These are phyloP conservation scores for Xylariaceae sp. DNA, from an alignment of 2,329 filamentous ascomycete species.

Conservation along the genomic window DNA sequence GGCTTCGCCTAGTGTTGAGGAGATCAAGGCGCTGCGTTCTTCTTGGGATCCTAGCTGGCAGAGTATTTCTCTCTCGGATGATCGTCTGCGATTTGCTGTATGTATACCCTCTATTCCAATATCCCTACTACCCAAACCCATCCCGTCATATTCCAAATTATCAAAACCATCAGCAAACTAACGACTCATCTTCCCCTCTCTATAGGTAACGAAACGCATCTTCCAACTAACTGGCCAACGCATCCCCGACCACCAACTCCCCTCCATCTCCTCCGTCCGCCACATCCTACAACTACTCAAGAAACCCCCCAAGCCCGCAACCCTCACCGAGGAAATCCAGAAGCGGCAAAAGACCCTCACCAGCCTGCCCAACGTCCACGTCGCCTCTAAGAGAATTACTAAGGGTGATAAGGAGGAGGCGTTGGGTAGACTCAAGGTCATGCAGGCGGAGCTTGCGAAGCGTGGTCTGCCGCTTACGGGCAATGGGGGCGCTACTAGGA, in stretches of 20 bases:
- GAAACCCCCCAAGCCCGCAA: constrained; percentile 52
- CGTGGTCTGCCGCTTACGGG: constrained; percentile 58
- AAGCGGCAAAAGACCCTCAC: constrained; percentile 32
- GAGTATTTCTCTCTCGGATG: constrained; percentile 51
- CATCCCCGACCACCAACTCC: constrained; percentile 67
- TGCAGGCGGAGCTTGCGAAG: constrained; percentile 64
- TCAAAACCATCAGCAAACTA: neutral
- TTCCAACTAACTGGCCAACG: constrained; percentile 76
- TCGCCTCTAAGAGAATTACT: constrained; percentile 62
- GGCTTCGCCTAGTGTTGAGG: constrained; percentile 33
- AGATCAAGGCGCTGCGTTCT: constrained; percentile 41
- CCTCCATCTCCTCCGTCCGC: constrained; percentile 49
- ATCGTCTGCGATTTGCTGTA: constrained; percentile 69
- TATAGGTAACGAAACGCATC: constrained; percentile 73
- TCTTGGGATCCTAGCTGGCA: constrained; percentile 56
- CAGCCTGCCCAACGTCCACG: constrained; percentile 63
- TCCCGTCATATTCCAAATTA: neutral
- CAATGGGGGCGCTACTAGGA: constrained; percentile 36
- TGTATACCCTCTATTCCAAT: constrained; percentile 30
- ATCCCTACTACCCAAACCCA: neutral
- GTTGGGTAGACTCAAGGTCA: constrained; percentile 74
- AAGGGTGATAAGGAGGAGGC: constrained; percentile 68
- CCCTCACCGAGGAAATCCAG: constrained; percentile 60
- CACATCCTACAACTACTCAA: constrained; percentile 52
- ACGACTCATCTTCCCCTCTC: too few relatives aligned